phyloP scores from a whole-genome alignment of 2,329 filamentous ascomycete genomes.

The Neonectria sp. region DNA sequence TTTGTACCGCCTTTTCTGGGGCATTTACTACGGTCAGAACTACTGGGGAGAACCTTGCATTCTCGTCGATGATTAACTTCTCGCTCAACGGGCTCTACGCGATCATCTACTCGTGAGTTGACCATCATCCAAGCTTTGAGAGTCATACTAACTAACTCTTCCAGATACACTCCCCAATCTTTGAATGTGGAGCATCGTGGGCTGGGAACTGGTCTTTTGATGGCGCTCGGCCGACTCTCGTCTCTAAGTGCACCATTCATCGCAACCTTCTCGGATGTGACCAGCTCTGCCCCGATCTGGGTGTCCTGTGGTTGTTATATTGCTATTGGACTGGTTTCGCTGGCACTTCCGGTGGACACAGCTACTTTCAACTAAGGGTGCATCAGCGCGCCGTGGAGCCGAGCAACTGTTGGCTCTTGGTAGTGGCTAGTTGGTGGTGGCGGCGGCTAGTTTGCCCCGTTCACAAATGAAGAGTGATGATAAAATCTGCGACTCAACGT shows the following conservation, averaged over 20 bases:
- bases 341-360: conserved; percentile 37
- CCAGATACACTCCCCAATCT: conserved; percentile 38
- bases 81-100: conserved; percentile 40
- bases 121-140: not conserved
- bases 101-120: conserved; percentile 37
- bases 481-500: too few relatives aligned
- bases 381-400: too few relatives aligned
- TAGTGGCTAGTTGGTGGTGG: not conserved
- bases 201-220: conserved; percentile 36
- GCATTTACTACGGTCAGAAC: conserved; percentile 41
- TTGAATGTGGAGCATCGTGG: conserved; percentile 39
- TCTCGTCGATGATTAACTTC: conserved; percentile 43
- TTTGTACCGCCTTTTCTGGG: conserved; percentile 39
- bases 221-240: conserved; percentile 37
- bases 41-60: conserved; percentile 39
- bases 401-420: not conserved
- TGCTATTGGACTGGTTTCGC: conserved; percentile 34
- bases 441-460: not conserved
- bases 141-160: not conserved
- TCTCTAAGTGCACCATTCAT: conserved; percentile 42
- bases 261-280: conserved; percentile 42
- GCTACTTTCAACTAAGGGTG: not conserved
- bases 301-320: conserved; percentile 41
- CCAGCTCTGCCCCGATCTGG: conserved; percentile 40
- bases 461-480: too few relatives aligned